Conservation (phyloP, 768 basidiomycete genomes). For the Boletus bicolor region DNA sequence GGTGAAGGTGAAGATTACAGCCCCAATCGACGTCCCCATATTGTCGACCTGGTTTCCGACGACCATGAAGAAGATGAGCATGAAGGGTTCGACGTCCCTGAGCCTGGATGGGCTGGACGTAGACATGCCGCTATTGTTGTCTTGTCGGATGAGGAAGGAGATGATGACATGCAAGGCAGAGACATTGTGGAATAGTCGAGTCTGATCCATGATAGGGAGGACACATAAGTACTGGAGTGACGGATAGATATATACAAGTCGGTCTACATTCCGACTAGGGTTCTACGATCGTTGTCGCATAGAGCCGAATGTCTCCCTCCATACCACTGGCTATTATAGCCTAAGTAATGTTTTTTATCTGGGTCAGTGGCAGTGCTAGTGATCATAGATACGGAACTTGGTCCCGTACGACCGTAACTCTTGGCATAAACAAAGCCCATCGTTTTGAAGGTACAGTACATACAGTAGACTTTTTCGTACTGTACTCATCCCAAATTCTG, state of each 20-base stretch:
- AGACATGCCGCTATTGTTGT: background rate
- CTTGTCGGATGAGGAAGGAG: constrained; percentile 21
- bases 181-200: constrained; percentile 9
- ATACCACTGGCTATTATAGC: too few relatives aligned
- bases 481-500: too few relatives aligned
- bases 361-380: too few relatives aligned
- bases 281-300: background rate
- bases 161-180: background rate
- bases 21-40: background rate
- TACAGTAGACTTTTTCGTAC: too few relatives aligned
- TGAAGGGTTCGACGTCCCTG: background rate
- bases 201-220: constrained; percentile 19
- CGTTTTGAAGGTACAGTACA: too few relatives aligned
- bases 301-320: background rate
- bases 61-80: constrained; percentile 10
- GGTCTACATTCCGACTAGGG: background rate
- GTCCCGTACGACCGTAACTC: too few relatives aligned
- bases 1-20: constrained; percentile 8
- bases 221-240: constrained; percentile 9
- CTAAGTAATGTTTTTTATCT: background rate
- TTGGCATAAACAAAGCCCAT: too few relatives aligned
- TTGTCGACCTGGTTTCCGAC: constrained; percentile 11
- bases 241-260: background rate
- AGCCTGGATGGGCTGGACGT: background rate
- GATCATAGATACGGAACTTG: too few relatives aligned